These are phyloP conservation scores for Carnegiea gigantea DNA, from an alignment of 179 eudicot species.

Conservation along the genomic window DNA sequence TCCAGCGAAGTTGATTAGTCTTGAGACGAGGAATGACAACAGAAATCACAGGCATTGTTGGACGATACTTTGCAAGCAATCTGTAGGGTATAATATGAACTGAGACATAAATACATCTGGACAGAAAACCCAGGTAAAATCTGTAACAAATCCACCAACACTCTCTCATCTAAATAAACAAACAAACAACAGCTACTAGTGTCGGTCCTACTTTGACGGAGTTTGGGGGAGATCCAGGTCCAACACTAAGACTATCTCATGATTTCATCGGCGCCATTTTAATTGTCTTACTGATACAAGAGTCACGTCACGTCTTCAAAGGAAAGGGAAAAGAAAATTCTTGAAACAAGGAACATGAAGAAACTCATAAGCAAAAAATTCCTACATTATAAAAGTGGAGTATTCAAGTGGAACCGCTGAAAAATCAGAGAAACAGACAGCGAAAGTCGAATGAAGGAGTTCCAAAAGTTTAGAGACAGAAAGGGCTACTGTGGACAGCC, in stretches of 20 bases:
- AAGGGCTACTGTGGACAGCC: neutral
- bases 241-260: neutral
- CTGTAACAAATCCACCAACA: neutral
- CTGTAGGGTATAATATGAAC: constrained; percentile 34
- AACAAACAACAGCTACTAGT: too few relatives aligned
- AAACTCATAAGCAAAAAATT: neutral
- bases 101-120: neutral
- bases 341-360: neutral
- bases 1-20: constrained; percentile 82
- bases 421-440: neutral
- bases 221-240: too few relatives aligned
- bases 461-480: neutral
- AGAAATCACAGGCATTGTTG: constrained; percentile 84
- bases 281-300: neutral
- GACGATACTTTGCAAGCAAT: constrained; percentile 83
- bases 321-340: neutral
- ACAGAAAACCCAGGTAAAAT: neutral
- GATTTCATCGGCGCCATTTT: neutral
- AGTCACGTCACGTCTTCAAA: neutral
- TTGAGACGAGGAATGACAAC: constrained; percentile 84
- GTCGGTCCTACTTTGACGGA: too few relatives aligned
- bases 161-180: too few relatives aligned
- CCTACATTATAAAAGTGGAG: neutral
- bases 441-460: neutral
- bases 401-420: neutral